A percentile compares a stretch with the other conserved stretches of the same genome.
Evolutionary conservation across 2,329 filamentous ascomycete species (phyloP).

Genomic region (Hypocrella siamensis): DNA sequence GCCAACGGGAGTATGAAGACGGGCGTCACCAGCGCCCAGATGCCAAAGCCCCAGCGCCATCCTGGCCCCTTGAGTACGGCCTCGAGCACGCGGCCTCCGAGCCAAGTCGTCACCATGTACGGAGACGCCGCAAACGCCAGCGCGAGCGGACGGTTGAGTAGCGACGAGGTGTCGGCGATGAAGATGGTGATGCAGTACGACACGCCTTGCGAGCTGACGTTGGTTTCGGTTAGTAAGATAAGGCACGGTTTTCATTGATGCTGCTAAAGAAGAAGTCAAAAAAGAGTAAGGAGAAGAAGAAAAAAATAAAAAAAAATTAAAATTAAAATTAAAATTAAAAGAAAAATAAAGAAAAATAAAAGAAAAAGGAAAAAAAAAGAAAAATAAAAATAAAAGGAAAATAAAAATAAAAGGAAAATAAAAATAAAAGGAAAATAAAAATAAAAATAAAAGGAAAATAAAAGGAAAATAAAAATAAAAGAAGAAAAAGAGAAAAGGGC

Average conservation of each 20-base stretch:
- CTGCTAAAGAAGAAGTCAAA: no score
- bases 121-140: conserved; percentile 49
- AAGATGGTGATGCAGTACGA: conserved; percentile 37
- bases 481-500: background rate
- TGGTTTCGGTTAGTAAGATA: background rate
- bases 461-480: background rate
- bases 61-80: conserved; percentile 33
- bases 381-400: background rate
- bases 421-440: no score
- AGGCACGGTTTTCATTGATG: no score
- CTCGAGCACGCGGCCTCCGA: conserved; percentile 41
- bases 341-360: no score
- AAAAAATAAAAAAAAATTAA: no score
- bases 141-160: conserved; percentile 50
- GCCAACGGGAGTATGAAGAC: conserved; percentile 42
- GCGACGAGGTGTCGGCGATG: conserved; percentile 49
- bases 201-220: conserved; percentile 18
- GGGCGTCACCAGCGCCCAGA: conserved; percentile 48
- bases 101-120: conserved; percentile 50
- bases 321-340: background rate
- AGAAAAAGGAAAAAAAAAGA: no score
- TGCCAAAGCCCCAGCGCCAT: conserved; percentile 55
- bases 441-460: no score
- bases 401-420: no score
- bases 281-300: no score